phyloP scores from a whole-genome alignment of 2,329 filamentous ascomycete species.

The Trichophyton benhamiae region DNA sequence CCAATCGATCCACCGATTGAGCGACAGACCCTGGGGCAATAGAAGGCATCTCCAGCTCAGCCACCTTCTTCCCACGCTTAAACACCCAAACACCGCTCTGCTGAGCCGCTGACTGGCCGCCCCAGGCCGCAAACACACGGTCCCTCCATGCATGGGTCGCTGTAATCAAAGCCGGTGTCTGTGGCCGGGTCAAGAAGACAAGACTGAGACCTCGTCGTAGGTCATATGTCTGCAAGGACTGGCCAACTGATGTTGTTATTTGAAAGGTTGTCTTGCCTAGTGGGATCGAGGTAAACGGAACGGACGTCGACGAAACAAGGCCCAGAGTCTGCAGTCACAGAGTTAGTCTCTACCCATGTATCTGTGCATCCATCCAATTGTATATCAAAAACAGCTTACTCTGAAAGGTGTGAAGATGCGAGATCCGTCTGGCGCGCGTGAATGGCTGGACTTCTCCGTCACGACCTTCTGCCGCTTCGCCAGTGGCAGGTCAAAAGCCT shows the following conservation, averaged over 20 bases:
- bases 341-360: constrained; percentile 1
- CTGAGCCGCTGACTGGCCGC: constrained; percentile 43
- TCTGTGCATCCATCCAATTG: not conserved
- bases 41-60: constrained; percentile 56
- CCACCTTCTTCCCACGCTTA: constrained; percentile 76
- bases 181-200: constrained; percentile 82
- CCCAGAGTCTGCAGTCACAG: constrained; percentile 59
- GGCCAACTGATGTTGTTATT: constrained; percentile 87
- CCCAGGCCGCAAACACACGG: constrained; percentile 81
- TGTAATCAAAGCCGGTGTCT: constrained; percentile 75
- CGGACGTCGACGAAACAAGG: constrained; percentile 76
- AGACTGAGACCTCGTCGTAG: constrained; percentile 79
- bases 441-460: constrained; percentile 26
- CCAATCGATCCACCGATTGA: constrained; percentile 62
- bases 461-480: constrained; percentile 64
- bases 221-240: constrained; percentile 90
- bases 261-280: constrained; percentile 93
- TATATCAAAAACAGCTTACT: constrained; percentile 43
- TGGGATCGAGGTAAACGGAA: constrained; percentile 80
- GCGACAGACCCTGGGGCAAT: constrained; percentile 37
- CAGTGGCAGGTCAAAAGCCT: constrained; percentile 48
- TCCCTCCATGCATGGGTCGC: constrained; percentile 82
- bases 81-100: constrained; percentile 73
- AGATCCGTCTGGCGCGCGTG: constrained; percentile 39
- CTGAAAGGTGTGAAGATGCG: constrained; percentile 88